These are phyloP conservation scores for Euphorbia corollata DNA, from an alignment of 441 rosid species.

Conservation along the genomic window DNA sequence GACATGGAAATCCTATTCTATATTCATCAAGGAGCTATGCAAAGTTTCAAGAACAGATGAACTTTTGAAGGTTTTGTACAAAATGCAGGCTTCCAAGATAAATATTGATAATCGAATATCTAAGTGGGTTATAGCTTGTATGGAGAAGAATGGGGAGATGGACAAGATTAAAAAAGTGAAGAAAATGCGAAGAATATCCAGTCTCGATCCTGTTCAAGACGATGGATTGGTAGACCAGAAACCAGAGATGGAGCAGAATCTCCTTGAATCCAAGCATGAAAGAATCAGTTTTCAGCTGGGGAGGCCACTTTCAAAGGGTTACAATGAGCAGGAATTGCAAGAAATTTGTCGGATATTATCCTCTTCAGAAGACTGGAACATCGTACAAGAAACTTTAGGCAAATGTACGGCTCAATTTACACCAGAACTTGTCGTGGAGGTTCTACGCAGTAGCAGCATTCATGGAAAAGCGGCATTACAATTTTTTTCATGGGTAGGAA, in stretches of 20 bases:
- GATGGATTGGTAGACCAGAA: conserved; percentile 12
- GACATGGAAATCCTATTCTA: conserved; percentile 47
- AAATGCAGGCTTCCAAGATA: conserved; percentile 49
- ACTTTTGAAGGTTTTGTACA: conserved; percentile 40
- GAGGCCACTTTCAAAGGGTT: conserved; percentile 28
- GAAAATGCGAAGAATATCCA: conserved; percentile 36
- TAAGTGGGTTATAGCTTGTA: conserved; percentile 42
- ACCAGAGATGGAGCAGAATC: conserved; percentile 19
- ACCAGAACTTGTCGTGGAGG: conserved; percentile 53
- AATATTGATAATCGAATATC: conserved; percentile 40
- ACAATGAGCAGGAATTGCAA: conserved; percentile 35
- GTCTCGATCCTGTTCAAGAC: conserved; percentile 19
- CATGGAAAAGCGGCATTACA: conserved; percentile 49
- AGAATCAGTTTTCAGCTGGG: conserved; percentile 14
- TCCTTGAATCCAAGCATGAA: conserved; percentile 17
- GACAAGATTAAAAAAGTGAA: conserved; percentile 41
- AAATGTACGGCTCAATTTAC: conserved; percentile 42
- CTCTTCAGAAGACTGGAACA: conserved; percentile 29
- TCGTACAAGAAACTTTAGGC: conserved; percentile 42
- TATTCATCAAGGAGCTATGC: conserved; percentile 62
- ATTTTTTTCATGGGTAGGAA: conserved; percentile 70
- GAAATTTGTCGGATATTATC: conserved; percentile 40
- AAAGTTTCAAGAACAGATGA: conserved; percentile 48
- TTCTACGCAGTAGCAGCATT: conserved; percentile 35
- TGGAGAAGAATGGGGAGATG: conserved; percentile 55